A percentile compares a stretch with the other conserved stretches of the same genome.
phyloP scores from a whole-genome alignment of 108 stramenopile species.

The Fistulifera pelliculosa region DNA sequence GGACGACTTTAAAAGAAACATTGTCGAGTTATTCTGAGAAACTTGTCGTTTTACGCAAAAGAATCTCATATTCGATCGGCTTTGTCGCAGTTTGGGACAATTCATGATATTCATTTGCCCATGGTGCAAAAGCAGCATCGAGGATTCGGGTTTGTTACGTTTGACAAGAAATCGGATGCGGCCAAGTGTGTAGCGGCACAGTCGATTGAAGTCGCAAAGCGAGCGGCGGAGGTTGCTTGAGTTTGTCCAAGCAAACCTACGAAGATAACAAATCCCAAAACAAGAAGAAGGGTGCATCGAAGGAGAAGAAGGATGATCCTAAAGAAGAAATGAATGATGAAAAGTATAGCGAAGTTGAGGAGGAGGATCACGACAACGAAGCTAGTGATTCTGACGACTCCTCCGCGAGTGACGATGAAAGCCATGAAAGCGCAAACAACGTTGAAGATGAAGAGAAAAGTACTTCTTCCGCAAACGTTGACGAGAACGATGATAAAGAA shows the following conservation, averaged over 20 bases:
- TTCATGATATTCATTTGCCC: conserved; percentile 76
- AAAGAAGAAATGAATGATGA: conserved; percentile 19
- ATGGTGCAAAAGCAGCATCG: conserved; percentile 53
- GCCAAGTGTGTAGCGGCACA: conserved; percentile 44
- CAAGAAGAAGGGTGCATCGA: conserved; percentile 1
- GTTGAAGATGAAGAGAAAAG: conserved; percentile 4
- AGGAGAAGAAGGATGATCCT: conserved; percentile 7
- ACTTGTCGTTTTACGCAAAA: conserved; percentile 79
- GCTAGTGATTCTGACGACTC: conserved; percentile 8
- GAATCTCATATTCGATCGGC: conserved; percentile 51
- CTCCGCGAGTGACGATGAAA: background rate
- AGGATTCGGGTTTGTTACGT: conserved; percentile 92
- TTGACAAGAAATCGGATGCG: conserved; percentile 51
- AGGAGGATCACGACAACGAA: conserved; percentile 11
- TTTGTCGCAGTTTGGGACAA: conserved; percentile 52
- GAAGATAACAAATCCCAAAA: conserved; percentile 14
- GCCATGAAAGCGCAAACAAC: background rate
- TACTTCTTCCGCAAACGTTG: too few species aligned
- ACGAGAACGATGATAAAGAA: conserved; percentile 7
- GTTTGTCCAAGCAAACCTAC: conserved; percentile 60
- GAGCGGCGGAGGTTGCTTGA: conserved; percentile 82
- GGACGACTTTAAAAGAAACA: conserved; percentile 37
- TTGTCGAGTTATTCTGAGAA: conserved; percentile 82
- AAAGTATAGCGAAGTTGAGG: conserved; percentile 12
- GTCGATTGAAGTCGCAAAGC: conserved; percentile 49